A percentile compares a stretch with the other conserved stretches of the same genome.
These are phyloP conservation scores for Sphaerulina musiva DNA, from an alignment of 2,329 filamentous ascomycete genomes.

Conservation along the genomic window DNA sequence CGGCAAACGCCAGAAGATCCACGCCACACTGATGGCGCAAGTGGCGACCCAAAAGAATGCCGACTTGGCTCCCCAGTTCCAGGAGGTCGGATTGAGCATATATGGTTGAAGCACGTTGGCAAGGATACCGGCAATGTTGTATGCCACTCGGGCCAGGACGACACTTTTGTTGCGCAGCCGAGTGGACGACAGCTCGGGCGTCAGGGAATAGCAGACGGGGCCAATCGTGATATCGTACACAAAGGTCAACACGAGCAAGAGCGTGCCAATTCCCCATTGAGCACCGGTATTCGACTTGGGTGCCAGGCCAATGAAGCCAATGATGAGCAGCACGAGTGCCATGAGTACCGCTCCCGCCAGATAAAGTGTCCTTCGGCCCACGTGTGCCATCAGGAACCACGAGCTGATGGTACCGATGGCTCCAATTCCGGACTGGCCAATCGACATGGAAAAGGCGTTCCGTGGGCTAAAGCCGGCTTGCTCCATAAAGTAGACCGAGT, in stretches of 20 bases:
- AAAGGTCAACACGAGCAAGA: constrained; percentile 20
- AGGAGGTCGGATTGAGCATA: constrained; percentile 28
- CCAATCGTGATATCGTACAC: constrained; percentile 26
- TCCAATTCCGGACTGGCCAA: constrained; percentile 30
- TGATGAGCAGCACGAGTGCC: constrained; percentile 20
- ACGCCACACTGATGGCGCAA: constrained; percentile 32
- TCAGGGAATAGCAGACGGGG: constrained; percentile 25
- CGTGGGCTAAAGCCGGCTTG: constrained; percentile 35
- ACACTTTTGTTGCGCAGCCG: constrained; percentile 28
- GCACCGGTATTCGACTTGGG: constrained; percentile 10
- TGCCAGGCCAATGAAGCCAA: constrained; percentile 23
- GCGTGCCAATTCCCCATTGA: constrained; percentile 27
- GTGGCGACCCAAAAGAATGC: constrained; percentile 40
- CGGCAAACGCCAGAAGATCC: constrained; percentile 42
- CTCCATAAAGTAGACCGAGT: constrained; percentile 34
- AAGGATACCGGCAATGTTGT: constrained; percentile 24
- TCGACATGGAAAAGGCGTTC: constrained; percentile 35
- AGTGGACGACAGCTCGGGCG: constrained; percentile 26
- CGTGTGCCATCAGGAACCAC: constrained; percentile 33
- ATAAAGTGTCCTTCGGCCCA: constrained; percentile 39
- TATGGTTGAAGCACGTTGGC: constrained; percentile 17
- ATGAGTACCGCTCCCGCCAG: constrained; percentile 27
- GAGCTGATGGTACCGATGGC: constrained; percentile 25
- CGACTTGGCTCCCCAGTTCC: constrained; percentile 18
- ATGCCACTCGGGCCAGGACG: constrained; percentile 24